phyloP scores from a whole-genome alignment of 2,329 filamentous ascomycete genomes.

The Aspergillus sp. region DNA sequence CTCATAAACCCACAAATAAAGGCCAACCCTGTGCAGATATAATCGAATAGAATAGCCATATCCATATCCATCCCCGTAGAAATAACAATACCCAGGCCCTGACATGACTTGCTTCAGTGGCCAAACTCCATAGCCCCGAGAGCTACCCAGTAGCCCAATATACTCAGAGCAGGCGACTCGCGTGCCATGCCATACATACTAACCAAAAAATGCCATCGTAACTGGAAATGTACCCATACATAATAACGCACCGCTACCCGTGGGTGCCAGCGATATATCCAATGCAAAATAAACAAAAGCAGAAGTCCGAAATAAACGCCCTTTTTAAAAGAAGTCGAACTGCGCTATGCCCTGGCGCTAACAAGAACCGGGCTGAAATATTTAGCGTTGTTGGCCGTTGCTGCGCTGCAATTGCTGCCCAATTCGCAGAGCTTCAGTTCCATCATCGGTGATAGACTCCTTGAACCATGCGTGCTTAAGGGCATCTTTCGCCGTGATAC shows the following conservation, averaged over 20 bases:
- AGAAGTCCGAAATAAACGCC: conserved; percentile 1
- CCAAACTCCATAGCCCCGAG: conserved; percentile 2
- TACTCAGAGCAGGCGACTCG: not conserved
- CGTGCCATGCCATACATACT: conserved; percentile 16
- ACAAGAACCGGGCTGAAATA: not conserved
- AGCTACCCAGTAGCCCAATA: conserved; percentile 9
- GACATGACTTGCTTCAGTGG: conserved; percentile 2
- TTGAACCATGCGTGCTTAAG: conserved; percentile 68
- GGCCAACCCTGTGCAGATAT: conserved; percentile 8
- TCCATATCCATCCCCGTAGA: not conserved
- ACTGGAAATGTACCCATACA: conserved; percentile 21
- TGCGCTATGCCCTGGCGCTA: not conserved
- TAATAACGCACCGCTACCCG: conserved; percentile 10
- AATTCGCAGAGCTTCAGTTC: conserved; percentile 64
- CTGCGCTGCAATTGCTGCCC: conserved; percentile 44
- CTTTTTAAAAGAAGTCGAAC: not conserved
- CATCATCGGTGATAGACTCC: conserved; percentile 64
- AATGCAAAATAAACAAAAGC: conserved; percentile 8
- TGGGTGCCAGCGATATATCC: conserved; percentile 7
- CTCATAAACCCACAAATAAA: conserved; percentile 13
- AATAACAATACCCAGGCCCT: conserved; percentile 1
- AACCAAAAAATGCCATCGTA: conserved; percentile 24
- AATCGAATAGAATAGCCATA: conserved; percentile 10
- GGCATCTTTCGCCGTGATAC: conserved; percentile 65
- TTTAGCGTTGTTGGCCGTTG: conserved; percentile 23